A percentile compares a stretch with the other conserved stretches of the same genome.
phyloP scores from a whole-genome alignment of 345 rosid species.

The Angophora floribunda region DNA sequence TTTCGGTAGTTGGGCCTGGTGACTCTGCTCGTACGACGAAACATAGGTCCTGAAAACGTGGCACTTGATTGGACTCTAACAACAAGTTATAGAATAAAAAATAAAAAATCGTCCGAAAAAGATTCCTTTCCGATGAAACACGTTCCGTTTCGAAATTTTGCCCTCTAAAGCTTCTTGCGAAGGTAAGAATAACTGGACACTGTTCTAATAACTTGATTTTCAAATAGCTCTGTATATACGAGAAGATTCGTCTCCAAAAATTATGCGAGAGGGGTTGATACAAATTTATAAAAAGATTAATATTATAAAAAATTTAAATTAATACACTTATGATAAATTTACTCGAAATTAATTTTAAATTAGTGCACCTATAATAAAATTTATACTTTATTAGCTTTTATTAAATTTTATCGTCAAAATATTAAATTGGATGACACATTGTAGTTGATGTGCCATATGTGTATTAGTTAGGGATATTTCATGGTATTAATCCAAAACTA shows the following conservation, averaged over 20 bases:
- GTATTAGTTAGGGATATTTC: too few relatives aligned
- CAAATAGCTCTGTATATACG: neutral
- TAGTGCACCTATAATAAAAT: too few relatives aligned
- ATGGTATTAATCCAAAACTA: too few relatives aligned
- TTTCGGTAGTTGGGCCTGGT: neutral
- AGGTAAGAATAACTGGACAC: neutral
- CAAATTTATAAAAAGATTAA: too few relatives aligned
- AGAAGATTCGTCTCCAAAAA: neutral
- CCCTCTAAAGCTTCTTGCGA: neutral
- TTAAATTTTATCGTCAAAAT: too few relatives aligned
- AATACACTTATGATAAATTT: too few relatives aligned
- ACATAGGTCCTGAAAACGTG: neutral
- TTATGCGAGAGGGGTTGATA: neutral
- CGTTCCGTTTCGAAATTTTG: neutral
- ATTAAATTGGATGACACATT: too few relatives aligned
- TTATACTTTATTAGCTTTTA: too few relatives aligned
- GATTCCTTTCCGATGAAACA: neutral
- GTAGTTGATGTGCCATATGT: too few relatives aligned
- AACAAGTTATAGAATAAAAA: too few relatives aligned
- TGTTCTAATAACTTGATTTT: neutral
- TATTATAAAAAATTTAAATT: too few relatives aligned
- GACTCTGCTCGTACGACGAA: neutral
- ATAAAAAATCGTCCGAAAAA: neutral
- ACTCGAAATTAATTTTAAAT: too few relatives aligned
- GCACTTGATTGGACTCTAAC: neutral